Conservation (phyloP, 2,329 filamentous ascomycete genomes). For the Monosporascus sp. region DNA sequence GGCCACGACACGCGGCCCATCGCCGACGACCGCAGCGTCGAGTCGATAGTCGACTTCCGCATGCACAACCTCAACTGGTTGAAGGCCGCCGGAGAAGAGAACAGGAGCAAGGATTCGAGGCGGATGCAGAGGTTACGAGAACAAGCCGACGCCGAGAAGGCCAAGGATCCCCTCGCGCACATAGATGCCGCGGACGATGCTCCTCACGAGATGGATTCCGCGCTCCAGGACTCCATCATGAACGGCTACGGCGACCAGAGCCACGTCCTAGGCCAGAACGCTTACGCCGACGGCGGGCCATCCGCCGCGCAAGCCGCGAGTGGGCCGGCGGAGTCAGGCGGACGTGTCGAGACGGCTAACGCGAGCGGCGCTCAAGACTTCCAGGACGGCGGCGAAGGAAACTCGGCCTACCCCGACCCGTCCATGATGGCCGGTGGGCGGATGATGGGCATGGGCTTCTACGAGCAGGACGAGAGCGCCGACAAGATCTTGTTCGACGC, state of each 20-base stretch:
- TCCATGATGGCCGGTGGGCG: slow-evolving; percentile 40
- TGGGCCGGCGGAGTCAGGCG: slow-evolving; percentile 13
- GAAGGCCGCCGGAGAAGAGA: slow-evolving; percentile 52
- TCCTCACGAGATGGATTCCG: slow-evolving; percentile 23
- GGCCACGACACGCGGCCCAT: slow-evolving; percentile 89
- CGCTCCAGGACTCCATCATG: slow-evolving; percentile 25
- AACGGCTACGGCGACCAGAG: slow-evolving; percentile 30
- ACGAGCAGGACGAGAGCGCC: slow-evolving; percentile 51
- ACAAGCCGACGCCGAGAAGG: slow-evolving; percentile 53
- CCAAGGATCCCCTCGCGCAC: slow-evolving; percentile 34
- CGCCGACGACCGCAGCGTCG: slow-evolving; percentile 85
- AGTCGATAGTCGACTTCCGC: slow-evolving; percentile 85
- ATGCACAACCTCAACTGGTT: slow-evolving; percentile 85
- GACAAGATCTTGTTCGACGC: slow-evolving; percentile 57
- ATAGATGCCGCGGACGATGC: slow-evolving; percentile 21
- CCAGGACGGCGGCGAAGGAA: slow-evolving; percentile 20
- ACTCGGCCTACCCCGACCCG: slow-evolving; percentile 34
- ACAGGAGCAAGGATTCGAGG: slow-evolving; percentile 50
- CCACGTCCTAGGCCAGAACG: slow-evolving; percentile 24
- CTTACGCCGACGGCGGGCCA: slow-evolving; percentile 8
- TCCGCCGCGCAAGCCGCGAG: slow-evolving; percentile 10
- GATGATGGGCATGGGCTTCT: slow-evolving; percentile 55
- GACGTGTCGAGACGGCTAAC: slow-evolving; percentile 23
- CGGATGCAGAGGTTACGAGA: slow-evolving; percentile 53
- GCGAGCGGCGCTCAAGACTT: slow-evolving; percentile 7